These are phyloP conservation scores for Leccinum imitatum DNA, from an alignment of 768 basidiomycete genomes.

Conservation along the genomic window DNA sequence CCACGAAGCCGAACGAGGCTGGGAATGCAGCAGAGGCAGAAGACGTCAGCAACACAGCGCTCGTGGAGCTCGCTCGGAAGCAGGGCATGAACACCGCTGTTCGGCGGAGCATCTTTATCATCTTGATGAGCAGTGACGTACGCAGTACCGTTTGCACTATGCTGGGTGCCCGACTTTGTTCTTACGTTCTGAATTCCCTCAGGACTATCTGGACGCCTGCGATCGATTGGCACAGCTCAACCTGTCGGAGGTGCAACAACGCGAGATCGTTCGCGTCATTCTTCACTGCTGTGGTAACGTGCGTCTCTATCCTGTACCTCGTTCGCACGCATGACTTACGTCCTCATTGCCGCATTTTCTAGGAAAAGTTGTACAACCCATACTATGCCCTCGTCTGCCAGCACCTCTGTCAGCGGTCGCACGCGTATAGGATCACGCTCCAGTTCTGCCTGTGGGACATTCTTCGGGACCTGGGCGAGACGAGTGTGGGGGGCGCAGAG, in stretches of 20 bases:
- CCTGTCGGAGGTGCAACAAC: slow-evolving; percentile 86
- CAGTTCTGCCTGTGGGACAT: slow-evolving; percentile 99
- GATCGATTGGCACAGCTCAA: slow-evolving; percentile 84
- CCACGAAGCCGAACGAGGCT: slow-evolving; percentile 23
- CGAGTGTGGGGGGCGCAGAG: slow-evolving; percentile 74
- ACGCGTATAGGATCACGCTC: slow-evolving; percentile 86
- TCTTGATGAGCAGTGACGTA: slow-evolving; percentile 95
- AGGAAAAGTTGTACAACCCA: slow-evolving; percentile 91
- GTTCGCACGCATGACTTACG: not conserved
- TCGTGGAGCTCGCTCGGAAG: slow-evolving; percentile 81
- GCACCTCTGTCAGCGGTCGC: slow-evolving; percentile 74
- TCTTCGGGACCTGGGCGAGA: slow-evolving; percentile 86
- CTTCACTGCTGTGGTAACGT: slow-evolving; percentile 93
- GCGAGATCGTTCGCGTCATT: slow-evolving; percentile 88
- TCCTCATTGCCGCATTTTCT: not conserved
- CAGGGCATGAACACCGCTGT: slow-evolving; percentile 99
- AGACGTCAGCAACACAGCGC: slow-evolving; percentile 37
- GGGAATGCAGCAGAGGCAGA: slow-evolving; percentile 29
- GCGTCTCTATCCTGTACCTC: slow-evolving; percentile 18
- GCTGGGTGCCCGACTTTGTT: not conserved
- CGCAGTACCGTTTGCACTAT: slow-evolving; percentile 23
- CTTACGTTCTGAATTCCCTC: not conserved
- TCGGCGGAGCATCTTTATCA: slow-evolving; percentile 85
- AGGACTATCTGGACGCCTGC: slow-evolving; percentile 98
- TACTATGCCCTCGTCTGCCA: slow-evolving; percentile 91